A percentile compares a stretch with the other conserved stretches of the same genome.
Conservation (phyloP, 75 land plant genomes). For the Pinus albicaulis region DNA sequence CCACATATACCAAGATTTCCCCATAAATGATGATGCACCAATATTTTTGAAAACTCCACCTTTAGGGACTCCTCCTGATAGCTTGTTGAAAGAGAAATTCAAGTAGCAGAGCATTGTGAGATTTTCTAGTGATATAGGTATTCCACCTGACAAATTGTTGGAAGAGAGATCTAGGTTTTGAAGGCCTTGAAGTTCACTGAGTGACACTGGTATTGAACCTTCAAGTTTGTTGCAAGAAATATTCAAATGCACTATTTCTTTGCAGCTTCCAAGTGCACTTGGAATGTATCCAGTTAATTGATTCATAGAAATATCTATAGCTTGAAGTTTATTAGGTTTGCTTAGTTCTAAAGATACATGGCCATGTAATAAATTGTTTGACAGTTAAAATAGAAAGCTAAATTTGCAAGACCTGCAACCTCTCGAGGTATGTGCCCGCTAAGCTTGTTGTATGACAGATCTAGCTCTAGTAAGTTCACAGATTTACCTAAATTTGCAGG, state of each 20-base stretch:
- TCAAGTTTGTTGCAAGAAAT: slow-evolving; percentile 7
- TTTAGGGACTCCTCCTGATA: slow-evolving; percentile 12
- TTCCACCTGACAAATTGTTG: slow-evolving; percentile 23
- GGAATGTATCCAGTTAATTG: no score
- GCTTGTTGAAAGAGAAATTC: slow-evolving; percentile 10
- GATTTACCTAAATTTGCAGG: no score
- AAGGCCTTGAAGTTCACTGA: slow-evolving; percentile 20
- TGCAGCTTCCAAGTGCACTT: no score
- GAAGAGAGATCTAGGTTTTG: slow-evolving; percentile 27
- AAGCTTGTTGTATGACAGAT: no score
- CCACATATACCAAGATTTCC: background rate
- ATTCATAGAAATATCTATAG: no score
- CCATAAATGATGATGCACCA: background rate
- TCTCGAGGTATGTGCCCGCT: no score
- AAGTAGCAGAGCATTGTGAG: background rate
- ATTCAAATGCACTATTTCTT: slow-evolving; percentile 16
- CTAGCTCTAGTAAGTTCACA: no score
- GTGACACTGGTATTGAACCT: slow-evolving; percentile 16
- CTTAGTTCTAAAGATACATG: no score
- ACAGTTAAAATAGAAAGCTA: no score
- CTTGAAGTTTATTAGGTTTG: no score
- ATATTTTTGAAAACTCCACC: background rate
- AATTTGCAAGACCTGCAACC: no score
- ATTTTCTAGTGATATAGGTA: slow-evolving; percentile 13
- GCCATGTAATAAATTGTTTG: no score